Conservation (phyloP, 352 stramenopile genomes). For the Phytophthora pini region DNA sequence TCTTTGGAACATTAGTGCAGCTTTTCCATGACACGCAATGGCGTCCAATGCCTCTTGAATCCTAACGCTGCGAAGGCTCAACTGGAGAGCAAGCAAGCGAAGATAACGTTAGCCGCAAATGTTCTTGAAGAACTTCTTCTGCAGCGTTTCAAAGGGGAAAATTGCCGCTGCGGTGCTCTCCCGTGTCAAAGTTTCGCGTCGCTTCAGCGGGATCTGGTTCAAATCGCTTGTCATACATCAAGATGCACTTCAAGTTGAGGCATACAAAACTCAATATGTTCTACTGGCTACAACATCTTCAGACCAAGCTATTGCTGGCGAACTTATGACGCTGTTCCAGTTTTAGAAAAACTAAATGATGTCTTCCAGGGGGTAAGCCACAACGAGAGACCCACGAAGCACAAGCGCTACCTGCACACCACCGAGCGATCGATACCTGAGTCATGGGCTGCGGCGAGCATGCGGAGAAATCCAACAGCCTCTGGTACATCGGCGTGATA, state of each 20-base stretch:
- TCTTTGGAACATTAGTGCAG: constrained; percentile 21
- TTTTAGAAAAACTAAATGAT: constrained; percentile 15
- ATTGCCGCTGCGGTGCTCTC: constrained; percentile 1
- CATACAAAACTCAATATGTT: constrained; percentile 24
- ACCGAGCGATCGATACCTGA: not conserved
- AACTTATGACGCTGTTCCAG: constrained; percentile 14
- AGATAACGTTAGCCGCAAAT: too few relatives aligned
- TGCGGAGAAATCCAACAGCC: constrained; percentile 17
- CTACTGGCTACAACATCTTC: constrained; percentile 4
- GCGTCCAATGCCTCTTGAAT: not conserved
- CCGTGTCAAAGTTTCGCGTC: constrained; percentile 18
- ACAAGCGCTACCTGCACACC: not conserved
- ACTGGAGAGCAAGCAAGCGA: too few relatives aligned
- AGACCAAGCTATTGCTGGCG: constrained; percentile 24
- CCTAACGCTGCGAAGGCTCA: not conserved
- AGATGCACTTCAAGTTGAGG: constrained; percentile 31
- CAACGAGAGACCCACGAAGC: constrained; percentile 6
- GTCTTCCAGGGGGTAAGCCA: not conserved
- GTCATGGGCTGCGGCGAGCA: constrained; percentile 29
- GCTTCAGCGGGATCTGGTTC: constrained; percentile 3
- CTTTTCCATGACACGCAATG: constrained; percentile 17
- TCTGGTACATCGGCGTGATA: constrained; percentile 86
- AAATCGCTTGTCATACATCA: constrained; percentile 7
- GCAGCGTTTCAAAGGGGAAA: constrained; percentile 11
- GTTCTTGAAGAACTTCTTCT: too few relatives aligned